Base-by-base conservation (phyloP, 2,329 filamentous ascomycete species). In the Zymoseptoria passerinii region DNA sequence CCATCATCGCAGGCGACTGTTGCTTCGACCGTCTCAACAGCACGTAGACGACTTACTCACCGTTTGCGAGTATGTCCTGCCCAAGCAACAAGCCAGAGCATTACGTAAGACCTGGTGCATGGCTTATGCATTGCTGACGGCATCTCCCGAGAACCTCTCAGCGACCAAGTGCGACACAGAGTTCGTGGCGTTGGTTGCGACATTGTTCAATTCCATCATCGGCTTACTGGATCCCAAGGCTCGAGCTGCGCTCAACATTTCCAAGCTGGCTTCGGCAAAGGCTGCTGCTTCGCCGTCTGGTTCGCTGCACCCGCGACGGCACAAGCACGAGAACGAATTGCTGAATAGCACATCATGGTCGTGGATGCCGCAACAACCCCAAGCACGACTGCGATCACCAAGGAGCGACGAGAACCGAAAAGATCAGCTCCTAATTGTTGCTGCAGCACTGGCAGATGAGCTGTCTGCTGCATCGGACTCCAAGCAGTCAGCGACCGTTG, bases 111-210 rank as follows among this genome's bases (percentile, higher is more conserved):
- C 66, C 2, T 74, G 71, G 71, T 71, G 68, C 58, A 59, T 57
- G 48, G 64, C 67, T 8, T 55, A 65, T 53, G 63, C 64, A 8
- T 59, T 60, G 56, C 56, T 72, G 5, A 18, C 57, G 2, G 28
- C 54, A 51, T 40, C 64, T 40, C 53, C 56, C 8, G 63, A 61
- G 5, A 54, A 29, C 16, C 18, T 64, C 6, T 53, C 52, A 13
- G 55, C 53, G 13, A 69, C 67, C 8, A 60, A 56, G 16, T 51
- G 53, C 48, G 50, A 56, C 50, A 10, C 28, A 8, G 70, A 72
- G 49, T 76, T 73, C 70, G 64, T 71, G 4, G 75, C 76, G 5
- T 70, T 78, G 28, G 68, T 74, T 3, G 66, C 73, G 4, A 72
- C 75, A 7, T 58, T 78, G 2, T 73, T 77, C 54, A 68, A 69